Base-by-base conservation (phyloP, 164 flowering plant species). In the Vitis riparia region DNA sequence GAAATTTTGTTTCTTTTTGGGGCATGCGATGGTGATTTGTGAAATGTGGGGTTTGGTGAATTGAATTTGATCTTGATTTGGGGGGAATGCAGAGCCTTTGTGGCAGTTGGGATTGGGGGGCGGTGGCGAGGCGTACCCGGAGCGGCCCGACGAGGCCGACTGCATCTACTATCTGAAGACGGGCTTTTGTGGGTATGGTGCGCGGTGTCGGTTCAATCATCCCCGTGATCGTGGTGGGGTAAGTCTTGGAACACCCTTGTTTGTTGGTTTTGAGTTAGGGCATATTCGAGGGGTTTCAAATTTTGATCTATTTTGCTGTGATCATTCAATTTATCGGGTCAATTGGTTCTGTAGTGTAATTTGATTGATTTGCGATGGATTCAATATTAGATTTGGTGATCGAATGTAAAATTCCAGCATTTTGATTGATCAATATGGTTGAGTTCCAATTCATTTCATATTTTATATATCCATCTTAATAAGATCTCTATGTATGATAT, bases 181-280 rank as follows among this genome's bases (percentile, higher is more conserved):
- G 12, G 91, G 91, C 17, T 68, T 60, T 56, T 87, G 91, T 76
- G 85, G 86, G 16, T 87, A 72, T 62, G 91, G 91, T 30, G 32
- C 82, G 1, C 73, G 84, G 55, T 87, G 91, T 78, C 81, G 91
- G 82, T 87, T 79, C 74, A 85, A 87, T 79, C 91, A 87, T 75
- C 91, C 91, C 6, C 87, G 77, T 51, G 87, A 87, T 57, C 81
- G 84, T 59, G 68, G 52, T 68, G 49, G 71, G 88, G 91, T 85
- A 82, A 69, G 66, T 55, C 23, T 10, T 55, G 6, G 10, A 49
- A 14, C 65, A 29, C 16, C 9, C 57, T 55, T 16, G 53, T 48
- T 55, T 19, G 53, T 74, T 55, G 3, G 51, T 16, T 67, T 52
- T 59, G 5, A 30, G 10, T 64, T 70, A 56, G 49, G 51, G 58